Evolutionary conservation across 2,329 filamentous ascomycete genomes (phyloP).

Genomic region (Fusarium verrucosum): DNA sequence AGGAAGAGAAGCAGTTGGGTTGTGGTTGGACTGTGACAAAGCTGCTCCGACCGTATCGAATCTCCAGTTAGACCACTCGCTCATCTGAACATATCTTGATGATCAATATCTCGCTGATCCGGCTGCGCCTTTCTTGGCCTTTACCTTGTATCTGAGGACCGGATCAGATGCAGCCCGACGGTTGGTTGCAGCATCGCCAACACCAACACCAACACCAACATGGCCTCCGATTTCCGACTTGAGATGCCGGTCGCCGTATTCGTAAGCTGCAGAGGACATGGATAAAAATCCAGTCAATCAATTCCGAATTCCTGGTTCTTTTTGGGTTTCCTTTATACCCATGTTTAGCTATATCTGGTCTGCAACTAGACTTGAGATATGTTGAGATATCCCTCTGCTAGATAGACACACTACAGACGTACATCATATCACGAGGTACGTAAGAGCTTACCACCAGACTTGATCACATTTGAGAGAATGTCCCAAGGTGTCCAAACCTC

Average conservation of each 20-base stretch:
- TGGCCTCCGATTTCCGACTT: conserved; percentile 21
- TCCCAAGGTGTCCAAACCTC: conserved; percentile 38
- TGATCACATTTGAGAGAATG: background rate
- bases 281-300: background rate
- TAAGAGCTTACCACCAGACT: background rate
- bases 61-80: background rate
- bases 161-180: conserved; percentile 11
- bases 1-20: background rate
- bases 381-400: background rate
- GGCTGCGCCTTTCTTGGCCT: conserved; percentile 1
- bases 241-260: conserved; percentile 36
- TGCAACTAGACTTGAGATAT: background rate
- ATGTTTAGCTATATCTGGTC: background rate
- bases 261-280: conserved; percentile 15
- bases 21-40: no score
- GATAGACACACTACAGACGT: background rate
- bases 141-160: conserved; percentile 6
- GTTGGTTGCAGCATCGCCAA: conserved; percentile 20
- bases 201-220: background rate
- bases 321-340: background rate
- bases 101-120: background rate
- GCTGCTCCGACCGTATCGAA: no score
- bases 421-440: background rate
- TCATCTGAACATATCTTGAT: background rate
- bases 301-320: background rate